These are phyloP conservation scores for Solanum chmielewskii DNA, from an alignment of 257 asterid species.

Conservation along the genomic window DNA sequence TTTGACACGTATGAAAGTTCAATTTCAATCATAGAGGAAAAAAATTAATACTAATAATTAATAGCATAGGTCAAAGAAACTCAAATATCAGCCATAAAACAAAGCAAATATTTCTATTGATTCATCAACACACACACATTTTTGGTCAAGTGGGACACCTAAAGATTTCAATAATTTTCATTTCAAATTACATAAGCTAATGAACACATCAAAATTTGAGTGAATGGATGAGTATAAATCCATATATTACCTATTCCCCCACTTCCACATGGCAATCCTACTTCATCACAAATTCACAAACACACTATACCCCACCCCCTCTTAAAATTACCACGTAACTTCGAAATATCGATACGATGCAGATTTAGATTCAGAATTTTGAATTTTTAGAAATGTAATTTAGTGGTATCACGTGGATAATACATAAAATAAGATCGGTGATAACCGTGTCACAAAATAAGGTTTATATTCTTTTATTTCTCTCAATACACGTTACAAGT, in stretches of 20 bases:
- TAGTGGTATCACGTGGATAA: not conserved
- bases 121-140: not conserved
- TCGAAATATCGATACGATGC: not conserved
- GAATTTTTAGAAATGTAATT: too few species aligned
- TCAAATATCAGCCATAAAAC: not conserved
- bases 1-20: not conserved
- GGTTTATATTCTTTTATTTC: not conserved
- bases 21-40: slow-evolving; percentile 2
- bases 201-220: not conserved
- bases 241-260: not conserved
- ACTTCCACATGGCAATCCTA: slow-evolving; percentile 14
- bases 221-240: not conserved
- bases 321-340: not conserved
- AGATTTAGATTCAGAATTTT: too few species aligned
- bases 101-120: not conserved
- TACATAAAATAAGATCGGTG: too few species aligned
- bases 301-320: not conserved
- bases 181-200: not conserved
- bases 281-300: not conserved
- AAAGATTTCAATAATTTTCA: not conserved
- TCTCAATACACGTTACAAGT: not conserved
- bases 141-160: not conserved
- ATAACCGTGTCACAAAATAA: too few species aligned
- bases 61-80: not conserved
- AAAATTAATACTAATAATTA: not conserved